These are phyloP conservation scores for Nannochloropsis salina DNA, from an alignment of 108 stramenopile genomes.

Conservation along the genomic window DNA sequence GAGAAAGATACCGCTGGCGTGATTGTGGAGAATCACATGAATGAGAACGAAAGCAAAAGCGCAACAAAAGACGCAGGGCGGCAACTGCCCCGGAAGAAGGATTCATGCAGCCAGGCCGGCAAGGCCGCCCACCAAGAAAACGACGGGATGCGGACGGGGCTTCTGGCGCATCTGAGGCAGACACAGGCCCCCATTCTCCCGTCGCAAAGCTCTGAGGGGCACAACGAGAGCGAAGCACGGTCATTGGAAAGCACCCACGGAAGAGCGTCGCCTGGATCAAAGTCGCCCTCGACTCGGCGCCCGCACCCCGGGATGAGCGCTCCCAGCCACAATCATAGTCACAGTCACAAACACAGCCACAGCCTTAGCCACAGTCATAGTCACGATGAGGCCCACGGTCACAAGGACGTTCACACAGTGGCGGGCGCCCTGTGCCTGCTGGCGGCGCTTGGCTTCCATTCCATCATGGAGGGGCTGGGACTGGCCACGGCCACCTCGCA, in stretches of 20 bases:
- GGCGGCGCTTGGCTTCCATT: background rate
- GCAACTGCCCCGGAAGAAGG: background rate
- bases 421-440: background rate
- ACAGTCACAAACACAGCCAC: background rate
- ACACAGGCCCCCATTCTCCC: background rate
- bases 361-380: background rate
- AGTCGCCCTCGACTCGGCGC: background rate
- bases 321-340: background rate
- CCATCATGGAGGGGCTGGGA: background rate
- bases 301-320: background rate
- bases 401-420: background rate
- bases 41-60: background rate
- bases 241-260: background rate
- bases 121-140: background rate
- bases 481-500: slow-evolving; percentile 7
- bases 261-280: background rate
- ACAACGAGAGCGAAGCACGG: background rate
- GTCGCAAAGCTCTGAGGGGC: background rate
- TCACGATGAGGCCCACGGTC: background rate
- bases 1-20: background rate
- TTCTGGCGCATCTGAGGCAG: background rate
- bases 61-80: background rate
- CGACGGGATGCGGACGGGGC: background rate
- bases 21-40: background rate
- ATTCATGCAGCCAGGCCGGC: background rate